Percentiles rank a stretch among this genome's conserved stretches.
Evolutionary conservation across 2,329 filamentous ascomycete species (phyloP).

Genomic region (Apiospora aurea): DNA sequence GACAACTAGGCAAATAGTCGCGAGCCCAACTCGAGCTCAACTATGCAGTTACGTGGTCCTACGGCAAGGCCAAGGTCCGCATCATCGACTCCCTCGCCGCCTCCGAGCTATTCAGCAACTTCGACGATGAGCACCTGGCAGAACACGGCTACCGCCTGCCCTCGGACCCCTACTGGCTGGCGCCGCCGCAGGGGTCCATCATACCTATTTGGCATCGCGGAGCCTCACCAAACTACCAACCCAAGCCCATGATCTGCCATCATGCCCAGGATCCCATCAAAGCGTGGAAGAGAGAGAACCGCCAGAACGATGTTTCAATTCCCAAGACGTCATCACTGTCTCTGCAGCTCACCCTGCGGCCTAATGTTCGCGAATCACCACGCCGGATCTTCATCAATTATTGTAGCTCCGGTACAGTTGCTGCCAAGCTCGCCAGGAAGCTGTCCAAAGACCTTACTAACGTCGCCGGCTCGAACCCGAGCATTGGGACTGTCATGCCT

Average conservation of each 20-base stretch:
- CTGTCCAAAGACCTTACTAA: slow-evolving; percentile 26
- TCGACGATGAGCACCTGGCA: slow-evolving; percentile 36
- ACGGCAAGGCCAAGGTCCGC: slow-evolving; percentile 32
- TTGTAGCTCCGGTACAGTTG: slow-evolving; percentile 35
- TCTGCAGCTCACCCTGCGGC: background rate
- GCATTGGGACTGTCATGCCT: slow-evolving; percentile 15
- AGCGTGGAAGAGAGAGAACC: slow-evolving; percentile 33
- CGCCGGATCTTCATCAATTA: slow-evolving; percentile 29
- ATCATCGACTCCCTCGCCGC: slow-evolving; percentile 38
- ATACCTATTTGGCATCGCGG: slow-evolving; percentile 39
- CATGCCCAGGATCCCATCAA: slow-evolving; percentile 39
- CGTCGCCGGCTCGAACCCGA: background rate
- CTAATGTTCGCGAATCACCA: background rate
- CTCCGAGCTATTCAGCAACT: slow-evolving; percentile 36
- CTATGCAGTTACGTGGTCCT: slow-evolving; percentile 38
- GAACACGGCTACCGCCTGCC: slow-evolving; percentile 36
- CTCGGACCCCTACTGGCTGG: slow-evolving; percentile 38
- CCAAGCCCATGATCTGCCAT: slow-evolving; percentile 40
- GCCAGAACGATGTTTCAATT: slow-evolving; percentile 1
- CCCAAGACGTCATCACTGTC: background rate
- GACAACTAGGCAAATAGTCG: slow-evolving; percentile 25
- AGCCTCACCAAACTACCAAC: slow-evolving; percentile 40
- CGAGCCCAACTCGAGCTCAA: slow-evolving; percentile 39
- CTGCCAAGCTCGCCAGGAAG: slow-evolving; percentile 31
- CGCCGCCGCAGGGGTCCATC: slow-evolving; percentile 38